phyloP scores from a whole-genome alignment of 2,329 filamentous ascomycete species.

The Aspergillus niger region DNA sequence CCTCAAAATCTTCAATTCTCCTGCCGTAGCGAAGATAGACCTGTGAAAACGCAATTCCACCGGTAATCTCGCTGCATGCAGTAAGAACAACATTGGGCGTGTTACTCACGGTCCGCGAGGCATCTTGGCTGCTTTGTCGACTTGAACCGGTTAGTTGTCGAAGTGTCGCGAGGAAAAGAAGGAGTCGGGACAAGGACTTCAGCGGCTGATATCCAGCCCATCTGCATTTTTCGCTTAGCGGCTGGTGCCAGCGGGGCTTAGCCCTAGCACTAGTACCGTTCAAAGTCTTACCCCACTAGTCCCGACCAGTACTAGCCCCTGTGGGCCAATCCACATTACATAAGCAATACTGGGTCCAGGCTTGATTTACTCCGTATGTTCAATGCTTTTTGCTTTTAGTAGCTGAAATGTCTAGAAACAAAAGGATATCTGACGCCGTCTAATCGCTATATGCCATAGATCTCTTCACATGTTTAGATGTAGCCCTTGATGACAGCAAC shows the following conservation, averaged over 20 bases:
- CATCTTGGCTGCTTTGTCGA: slow-evolving; percentile 53
- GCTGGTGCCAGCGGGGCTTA: slow-evolving; percentile 27
- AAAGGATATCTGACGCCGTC: slow-evolving; percentile 20
- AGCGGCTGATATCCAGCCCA: slow-evolving; percentile 25
- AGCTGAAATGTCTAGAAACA: slow-evolving; percentile 1
- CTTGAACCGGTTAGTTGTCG: slow-evolving; percentile 41
- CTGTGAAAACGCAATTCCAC: background rate
- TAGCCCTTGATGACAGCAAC: slow-evolving; percentile 88
- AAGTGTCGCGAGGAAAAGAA: slow-evolving; percentile 36
- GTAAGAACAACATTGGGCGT: background rate
- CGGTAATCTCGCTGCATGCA: background rate
- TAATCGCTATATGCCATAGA: slow-evolving; percentile 17
- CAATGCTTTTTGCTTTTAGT: background rate
- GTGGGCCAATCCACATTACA: slow-evolving; percentile 1
- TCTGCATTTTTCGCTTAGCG: slow-evolving; percentile 37
- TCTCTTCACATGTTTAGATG: slow-evolving; percentile 51
- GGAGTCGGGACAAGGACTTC: slow-evolving; percentile 21
- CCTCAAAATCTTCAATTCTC: slow-evolving; percentile 1
- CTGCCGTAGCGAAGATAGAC: background rate
- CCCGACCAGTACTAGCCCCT: background rate
- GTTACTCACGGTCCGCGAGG: slow-evolving; percentile 61
- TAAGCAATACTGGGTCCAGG: background rate
- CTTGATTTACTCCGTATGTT: background rate
- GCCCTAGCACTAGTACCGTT: slow-evolving; percentile 36
- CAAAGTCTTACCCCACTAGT: slow-evolving; percentile 4